phyloP scores from a whole-genome alignment of 495 filamentous ascomycete species.

The Thermothielavioides terrestris region DNA sequence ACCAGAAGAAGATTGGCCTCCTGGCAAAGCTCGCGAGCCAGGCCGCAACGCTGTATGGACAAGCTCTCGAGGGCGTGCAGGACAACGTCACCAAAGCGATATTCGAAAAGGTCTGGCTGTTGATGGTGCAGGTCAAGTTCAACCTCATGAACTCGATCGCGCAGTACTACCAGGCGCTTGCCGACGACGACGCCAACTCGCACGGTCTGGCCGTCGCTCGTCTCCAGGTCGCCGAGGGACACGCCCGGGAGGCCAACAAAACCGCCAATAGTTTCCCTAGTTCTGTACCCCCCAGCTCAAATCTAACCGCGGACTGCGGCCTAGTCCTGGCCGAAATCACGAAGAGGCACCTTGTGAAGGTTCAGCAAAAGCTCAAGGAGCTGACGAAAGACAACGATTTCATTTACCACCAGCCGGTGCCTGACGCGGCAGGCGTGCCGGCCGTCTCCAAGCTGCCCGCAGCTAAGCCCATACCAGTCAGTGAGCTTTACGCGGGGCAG shows the following conservation, averaged over 20 bases:
- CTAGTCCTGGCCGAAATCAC: conserved; percentile 64
- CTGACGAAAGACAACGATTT: conserved; percentile 93
- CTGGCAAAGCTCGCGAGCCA: conserved; percentile 90
- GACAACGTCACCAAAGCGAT: conserved; percentile 86
- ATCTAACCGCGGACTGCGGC: conserved; percentile 73
- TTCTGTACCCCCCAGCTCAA: conserved; percentile 69
- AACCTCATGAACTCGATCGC: conserved; percentile 77
- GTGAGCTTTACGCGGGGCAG: conserved; percentile 91
- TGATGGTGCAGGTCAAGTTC: conserved; percentile 79
- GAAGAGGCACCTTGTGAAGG: conserved; percentile 68
- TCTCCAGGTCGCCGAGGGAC: conserved; percentile 69
- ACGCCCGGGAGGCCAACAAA: conserved; percentile 64
- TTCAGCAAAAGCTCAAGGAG: conserved; percentile 69
- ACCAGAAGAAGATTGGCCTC: conserved; percentile 86
- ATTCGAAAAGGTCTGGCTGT: conserved; percentile 92
- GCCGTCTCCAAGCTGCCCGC: conserved; percentile 85
- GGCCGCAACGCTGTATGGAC: conserved; percentile 75
- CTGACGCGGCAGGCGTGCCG: conserved; percentile 69
- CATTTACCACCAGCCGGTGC: conserved; percentile 91
- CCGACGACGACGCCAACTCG: conserved; percentile 79
- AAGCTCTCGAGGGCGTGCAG: conserved; percentile 80
- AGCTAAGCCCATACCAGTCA: conserved; percentile 96
- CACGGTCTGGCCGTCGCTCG: conserved; percentile 82
- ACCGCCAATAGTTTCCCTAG: conserved; percentile 74
- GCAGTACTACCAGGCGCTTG: conserved; percentile 88